phyloP scores from a whole-genome alignment of 2,329 filamentous ascomycete genomes.

The Trichoderma breve region DNA sequence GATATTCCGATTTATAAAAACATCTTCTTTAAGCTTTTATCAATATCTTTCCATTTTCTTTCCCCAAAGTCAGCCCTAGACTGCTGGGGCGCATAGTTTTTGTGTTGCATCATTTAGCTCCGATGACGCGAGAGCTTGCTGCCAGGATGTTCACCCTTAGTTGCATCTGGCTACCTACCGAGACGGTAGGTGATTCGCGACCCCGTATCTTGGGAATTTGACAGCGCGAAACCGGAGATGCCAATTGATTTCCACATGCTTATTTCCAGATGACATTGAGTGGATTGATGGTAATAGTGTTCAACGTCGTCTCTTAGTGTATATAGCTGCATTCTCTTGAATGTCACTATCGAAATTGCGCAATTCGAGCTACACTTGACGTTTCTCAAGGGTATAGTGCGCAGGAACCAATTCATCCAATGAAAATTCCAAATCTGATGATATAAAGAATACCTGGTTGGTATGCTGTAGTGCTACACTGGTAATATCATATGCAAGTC shows the following conservation, averaged over 20 bases:
- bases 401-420: not conserved
- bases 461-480: not conserved
- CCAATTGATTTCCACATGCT: not conserved
- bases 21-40: not conserved
- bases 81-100: not conserved
- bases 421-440: not conserved
- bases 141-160: not conserved
- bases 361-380: conserved; percentile 1
- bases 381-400: not conserved
- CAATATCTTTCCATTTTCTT: not conserved
- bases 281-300: not conserved
- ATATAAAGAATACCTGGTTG: not conserved
- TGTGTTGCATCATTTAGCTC: conserved; percentile 17
- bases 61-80: not conserved
- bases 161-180: not conserved
- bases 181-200: not conserved
- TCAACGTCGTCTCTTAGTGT: not conserved
- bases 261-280: not conserved
- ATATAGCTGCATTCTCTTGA: not conserved
- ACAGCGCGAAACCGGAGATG: not conserved
- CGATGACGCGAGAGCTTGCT: conserved; percentile 21
- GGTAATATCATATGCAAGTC: not conserved
- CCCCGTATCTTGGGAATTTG: not conserved
- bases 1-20: not conserved
- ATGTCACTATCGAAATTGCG: conserved; percentile 14